These are phyloP conservation scores for Paradendryphiella salina DNA, from an alignment of 2,329 filamentous ascomycete genomes.

Conservation along the genomic window DNA sequence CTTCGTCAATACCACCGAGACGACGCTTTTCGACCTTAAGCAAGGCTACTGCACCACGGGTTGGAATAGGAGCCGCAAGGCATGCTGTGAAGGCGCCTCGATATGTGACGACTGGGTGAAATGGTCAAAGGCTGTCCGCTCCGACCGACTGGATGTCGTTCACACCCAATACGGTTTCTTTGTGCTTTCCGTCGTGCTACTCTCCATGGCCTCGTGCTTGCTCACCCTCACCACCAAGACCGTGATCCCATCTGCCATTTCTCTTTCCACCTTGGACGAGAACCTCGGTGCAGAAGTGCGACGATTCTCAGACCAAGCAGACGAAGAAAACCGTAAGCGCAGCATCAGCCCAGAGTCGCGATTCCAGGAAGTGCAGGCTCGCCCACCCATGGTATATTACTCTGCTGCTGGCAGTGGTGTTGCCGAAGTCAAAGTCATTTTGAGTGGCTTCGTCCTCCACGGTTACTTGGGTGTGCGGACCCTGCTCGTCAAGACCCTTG, in stretches of 20 bases:
- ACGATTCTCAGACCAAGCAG: slow-evolving; percentile 42
- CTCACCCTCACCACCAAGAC: slow-evolving; percentile 91
- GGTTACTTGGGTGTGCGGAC: slow-evolving; percentile 91
- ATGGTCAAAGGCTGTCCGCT: slow-evolving; percentile 64
- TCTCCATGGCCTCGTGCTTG: slow-evolving; percentile 73
- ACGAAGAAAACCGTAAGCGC: slow-evolving; percentile 52
- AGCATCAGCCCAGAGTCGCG: slow-evolving; percentile 48
- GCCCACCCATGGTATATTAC: slow-evolving; percentile 86
- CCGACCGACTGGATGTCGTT: slow-evolving; percentile 52
- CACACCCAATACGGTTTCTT: slow-evolving; percentile 81
- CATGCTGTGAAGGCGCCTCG: slow-evolving; percentile 61
- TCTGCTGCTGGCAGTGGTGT: slow-evolving; percentile 95
- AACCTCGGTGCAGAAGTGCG: slow-evolving; percentile 71
- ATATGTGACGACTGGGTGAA: slow-evolving; percentile 63
- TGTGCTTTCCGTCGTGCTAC: slow-evolving; percentile 68
- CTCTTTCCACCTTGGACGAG: slow-evolving; percentile 86
- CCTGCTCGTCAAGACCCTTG: slow-evolving; percentile 79
- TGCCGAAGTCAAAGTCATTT: slow-evolving; percentile 93
- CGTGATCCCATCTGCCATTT: slow-evolving; percentile 84
- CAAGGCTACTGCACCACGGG: slow-evolving; percentile 74
- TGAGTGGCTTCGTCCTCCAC: slow-evolving; percentile 97
- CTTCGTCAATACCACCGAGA: slow-evolving; percentile 83
- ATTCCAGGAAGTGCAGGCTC: slow-evolving; percentile 46
- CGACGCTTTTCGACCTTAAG: slow-evolving; percentile 85
- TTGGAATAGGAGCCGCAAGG: slow-evolving; percentile 75